Conservation (phyloP, 1,284 basidiomycete species). For the Veloboletus limbatus region DNA sequence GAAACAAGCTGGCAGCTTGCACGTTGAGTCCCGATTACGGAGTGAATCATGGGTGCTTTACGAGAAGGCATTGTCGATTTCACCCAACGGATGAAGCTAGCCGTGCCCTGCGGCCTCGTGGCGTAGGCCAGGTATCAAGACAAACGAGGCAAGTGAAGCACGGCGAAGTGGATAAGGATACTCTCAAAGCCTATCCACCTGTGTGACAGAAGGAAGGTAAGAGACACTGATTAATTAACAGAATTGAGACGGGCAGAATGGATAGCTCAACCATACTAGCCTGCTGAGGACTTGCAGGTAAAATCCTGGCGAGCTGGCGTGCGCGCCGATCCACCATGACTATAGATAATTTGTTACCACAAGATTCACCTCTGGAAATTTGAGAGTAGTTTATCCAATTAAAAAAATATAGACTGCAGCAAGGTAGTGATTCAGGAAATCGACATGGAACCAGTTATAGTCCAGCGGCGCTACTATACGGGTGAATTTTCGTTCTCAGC, state of each 20-base stretch:
- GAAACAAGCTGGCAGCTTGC: background rate
- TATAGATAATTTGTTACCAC: background rate
- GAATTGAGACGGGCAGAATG: background rate
- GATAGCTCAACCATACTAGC: background rate
- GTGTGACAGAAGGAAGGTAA: constrained; percentile 5
- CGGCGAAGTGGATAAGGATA: constrained; percentile 9
- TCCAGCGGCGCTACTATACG: constrained; percentile 19
- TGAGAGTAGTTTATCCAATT: constrained; percentile 12
- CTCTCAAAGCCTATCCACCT: constrained; percentile 18
- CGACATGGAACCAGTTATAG: constrained; percentile 9
- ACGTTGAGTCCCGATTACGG: background rate
- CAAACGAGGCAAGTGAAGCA: constrained; percentile 9
- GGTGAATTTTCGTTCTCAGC: constrained; percentile 7
- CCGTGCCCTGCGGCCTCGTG: constrained; percentile 26
- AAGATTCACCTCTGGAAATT: background rate
- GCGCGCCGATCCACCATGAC: background rate
- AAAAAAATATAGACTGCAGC: constrained; percentile 10
- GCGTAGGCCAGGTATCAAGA: constrained; percentile 4
- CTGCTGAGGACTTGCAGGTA: too few relatives aligned
- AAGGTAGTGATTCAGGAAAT: constrained; percentile 7
- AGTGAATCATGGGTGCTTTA: background rate
- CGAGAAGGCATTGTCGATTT: constrained; percentile 2
- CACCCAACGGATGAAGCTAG: background rate
- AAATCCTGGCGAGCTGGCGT: too few relatives aligned
- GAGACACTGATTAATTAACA: constrained; percentile 4